These are phyloP conservation scores for Pleurostoma richardsiae DNA, from an alignment of 2,329 filamentous ascomycete genomes.

Conservation along the genomic window DNA sequence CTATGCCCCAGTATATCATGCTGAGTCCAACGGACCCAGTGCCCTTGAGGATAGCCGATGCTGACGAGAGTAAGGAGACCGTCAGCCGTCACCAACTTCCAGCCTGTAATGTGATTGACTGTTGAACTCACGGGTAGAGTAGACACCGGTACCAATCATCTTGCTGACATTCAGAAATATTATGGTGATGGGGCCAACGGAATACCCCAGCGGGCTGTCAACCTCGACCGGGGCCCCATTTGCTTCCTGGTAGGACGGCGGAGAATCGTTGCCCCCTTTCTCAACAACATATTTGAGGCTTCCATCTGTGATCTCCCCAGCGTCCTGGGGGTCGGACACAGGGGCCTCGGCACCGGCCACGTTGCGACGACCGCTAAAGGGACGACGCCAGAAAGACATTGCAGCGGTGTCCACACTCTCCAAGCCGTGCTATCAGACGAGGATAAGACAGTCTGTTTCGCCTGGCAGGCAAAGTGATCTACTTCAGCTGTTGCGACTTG, in stretches of 20 bases:
- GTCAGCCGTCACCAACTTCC: slow-evolving; percentile 1
- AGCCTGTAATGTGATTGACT: background rate
- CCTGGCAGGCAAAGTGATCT: background rate
- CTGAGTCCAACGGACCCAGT: slow-evolving; percentile 59
- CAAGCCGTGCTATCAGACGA: background rate
- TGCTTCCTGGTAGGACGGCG: slow-evolving; percentile 41
- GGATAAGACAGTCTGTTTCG: background rate
- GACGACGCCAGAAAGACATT: background rate
- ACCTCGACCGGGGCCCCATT: slow-evolving; percentile 56
- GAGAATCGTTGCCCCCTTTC: slow-evolving; percentile 14
- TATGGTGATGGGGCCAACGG: slow-evolving; percentile 49
- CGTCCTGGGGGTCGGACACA: background rate
- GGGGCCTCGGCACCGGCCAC: background rate
- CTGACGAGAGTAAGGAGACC: slow-evolving; percentile 21
- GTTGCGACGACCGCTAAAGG: background rate
- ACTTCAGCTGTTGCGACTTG: background rate
- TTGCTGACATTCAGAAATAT: slow-evolving; percentile 52
- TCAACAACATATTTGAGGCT: slow-evolving; percentile 1
- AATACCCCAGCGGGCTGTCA: slow-evolving; percentile 54
- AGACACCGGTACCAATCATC: slow-evolving; percentile 60
- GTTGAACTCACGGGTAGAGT: slow-evolving; percentile 42
- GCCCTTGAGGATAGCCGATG: slow-evolving; percentile 50
- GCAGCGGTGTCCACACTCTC: background rate
- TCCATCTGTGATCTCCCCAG: background rate
- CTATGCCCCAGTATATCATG: slow-evolving; percentile 61